Conservation (phyloP, 306 rosid species). For the Medicago truncatula region MtrunA17r5.0-ANR NC_053044.1:37322501-37323000, state of each 20-base stretch:
- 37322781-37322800: slow-evolving; percentile 97
- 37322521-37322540: no score
- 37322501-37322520: no score
- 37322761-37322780: slow-evolving; percentile 75
- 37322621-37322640: slow-evolving; percentile 72
- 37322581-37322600: slow-evolving; percentile 28
- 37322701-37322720: slow-evolving; percentile 98
- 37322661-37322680: slow-evolving; percentile 75
- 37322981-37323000: slow-evolving; percentile 58
- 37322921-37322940: slow-evolving; percentile 69
- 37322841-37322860: slow-evolving; percentile 85
- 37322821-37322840: slow-evolving; percentile 81
- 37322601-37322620: slow-evolving; percentile 89
- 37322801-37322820: slow-evolving; percentile 78
- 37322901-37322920: slow-evolving; percentile 67
- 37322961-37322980: slow-evolving; percentile 96
- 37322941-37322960: slow-evolving; percentile 81
- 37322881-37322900: slow-evolving; percentile 84
- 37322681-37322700: slow-evolving; percentile 68
- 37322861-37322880: slow-evolving; percentile 94
- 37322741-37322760: slow-evolving; percentile 83
- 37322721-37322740: slow-evolving; percentile 63
- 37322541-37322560: slow-evolving; percentile 47
- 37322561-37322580: no score
- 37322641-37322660: slow-evolving; percentile 69